Evolutionary conservation across 2,329 filamentous ascomycete genomes (phyloP).

Genomic region (Diplodia mutila): DNA sequence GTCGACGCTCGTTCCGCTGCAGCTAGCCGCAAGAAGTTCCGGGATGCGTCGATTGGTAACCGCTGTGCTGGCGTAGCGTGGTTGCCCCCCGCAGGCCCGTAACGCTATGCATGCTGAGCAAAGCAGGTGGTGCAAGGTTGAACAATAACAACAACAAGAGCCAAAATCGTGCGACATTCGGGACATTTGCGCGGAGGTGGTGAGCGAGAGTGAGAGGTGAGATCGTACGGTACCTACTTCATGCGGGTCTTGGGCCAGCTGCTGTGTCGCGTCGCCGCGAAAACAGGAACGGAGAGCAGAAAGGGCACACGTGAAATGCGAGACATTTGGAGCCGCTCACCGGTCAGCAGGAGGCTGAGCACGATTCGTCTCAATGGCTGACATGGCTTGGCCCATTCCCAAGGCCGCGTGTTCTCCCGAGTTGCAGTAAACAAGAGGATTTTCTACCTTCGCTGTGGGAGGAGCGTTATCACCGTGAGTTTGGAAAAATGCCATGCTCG

Average conservation of each 20-base stretch:
- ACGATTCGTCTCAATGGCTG: not conserved
- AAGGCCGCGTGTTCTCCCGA: not conserved
- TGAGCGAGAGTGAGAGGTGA: not conserved
- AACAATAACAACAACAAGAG: not conserved
- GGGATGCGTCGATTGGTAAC: not conserved
- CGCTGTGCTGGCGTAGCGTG: not conserved
- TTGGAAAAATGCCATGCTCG: not conserved
- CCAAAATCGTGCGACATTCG: slow-evolving; percentile 8
- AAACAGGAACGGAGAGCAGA: not conserved
- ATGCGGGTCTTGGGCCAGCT: not conserved
- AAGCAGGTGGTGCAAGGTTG: slow-evolving; percentile 10
- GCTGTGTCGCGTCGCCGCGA: slow-evolving; percentile 5
- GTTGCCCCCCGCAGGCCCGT: not conserved
- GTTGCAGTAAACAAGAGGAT: not conserved
- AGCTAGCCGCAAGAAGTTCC: not conserved
- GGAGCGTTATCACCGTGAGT: not conserved
- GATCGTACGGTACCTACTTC: slow-evolving; percentile 18
- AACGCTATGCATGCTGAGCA: not conserved
- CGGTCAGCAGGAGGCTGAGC: not conserved
- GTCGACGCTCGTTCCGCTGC: not conserved
- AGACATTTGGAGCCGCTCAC: not conserved
- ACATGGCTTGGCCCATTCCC: not conserved
- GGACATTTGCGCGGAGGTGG: not conserved
- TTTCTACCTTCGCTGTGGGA: not conserved
- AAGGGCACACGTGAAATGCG: not conserved